Base-by-base conservation (phyloP, 345 rosid species). In the Mallotus nudiflorus region DNA sequence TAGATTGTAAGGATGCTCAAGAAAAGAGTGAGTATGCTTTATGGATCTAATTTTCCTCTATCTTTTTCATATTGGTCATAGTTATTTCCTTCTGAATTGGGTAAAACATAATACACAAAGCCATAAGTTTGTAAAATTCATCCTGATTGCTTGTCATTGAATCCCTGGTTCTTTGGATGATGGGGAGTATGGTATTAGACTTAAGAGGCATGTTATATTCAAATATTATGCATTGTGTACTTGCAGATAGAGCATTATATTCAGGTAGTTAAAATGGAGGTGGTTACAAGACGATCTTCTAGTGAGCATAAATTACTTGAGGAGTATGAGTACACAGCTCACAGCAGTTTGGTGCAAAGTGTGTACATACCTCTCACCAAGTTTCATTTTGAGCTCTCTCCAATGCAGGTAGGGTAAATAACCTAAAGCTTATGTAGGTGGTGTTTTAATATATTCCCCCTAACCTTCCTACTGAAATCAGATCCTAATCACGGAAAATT, bases 171-270 rank as follows among this genome's bases (percentile, higher is more conserved):
- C 50, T 52, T 22, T 14, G 50, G 62, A 54, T 24, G 31, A 24
- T 27, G 8, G 33, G 33, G 40, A 45, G 22, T 37, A n/a, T 33
- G 19, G 33, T 42, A 18, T 27, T 46, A 40, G 53, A 56, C n/a
- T 51, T 51, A 3, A n/a, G 13, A 2, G 1, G 57, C 22, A 45
- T 65, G 2, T 0, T 46, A 46, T 35, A 35, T 55, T 39, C 20
- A 44, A 62, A 15, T 55, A 5, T 19, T 22, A 48, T 37, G 22
- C 24, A 27, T 22, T 75, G n/a, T 65, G 50, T 39, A 20, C 65
- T 71, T 78, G 82, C 97, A 96, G 99, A 89, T 91, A 62, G 99
- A 96, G 80, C 99, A 96, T 80, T 96, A 96, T 78, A 97, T 96
- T 73, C 99, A 92, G 79, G 46, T 91, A 57, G 98, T 96, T 45